phyloP scores from a whole-genome alignment of 129 eudicot genomes.

The Centella asiatica region DNA sequence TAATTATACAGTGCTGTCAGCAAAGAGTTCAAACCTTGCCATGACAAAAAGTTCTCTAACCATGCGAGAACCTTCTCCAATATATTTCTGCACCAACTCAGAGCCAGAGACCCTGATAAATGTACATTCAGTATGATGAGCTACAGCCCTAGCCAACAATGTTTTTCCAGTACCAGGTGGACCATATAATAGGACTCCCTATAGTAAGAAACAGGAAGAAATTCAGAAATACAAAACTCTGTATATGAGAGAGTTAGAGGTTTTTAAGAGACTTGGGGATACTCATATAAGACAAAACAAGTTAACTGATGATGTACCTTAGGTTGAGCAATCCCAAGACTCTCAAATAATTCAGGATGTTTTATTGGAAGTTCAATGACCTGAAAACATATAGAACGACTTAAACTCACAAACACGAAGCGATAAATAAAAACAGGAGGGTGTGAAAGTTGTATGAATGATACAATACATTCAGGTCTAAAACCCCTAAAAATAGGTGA shows the following conservation, averaged over 20 bases:
- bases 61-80: constrained; percentile 12
- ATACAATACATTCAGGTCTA: background rate
- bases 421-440: too few relatives aligned
- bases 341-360: constrained; percentile 6
- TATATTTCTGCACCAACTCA: constrained; percentile 7
- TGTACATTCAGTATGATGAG: constrained; percentile 12
- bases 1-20: too few relatives aligned
- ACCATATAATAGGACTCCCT: constrained; percentile 5
- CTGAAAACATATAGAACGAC: background rate
- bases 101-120: constrained; percentile 11
- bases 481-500: background rate
- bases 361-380: constrained; percentile 7
- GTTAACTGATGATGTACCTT: background rate
- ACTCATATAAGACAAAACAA: too few relatives aligned
- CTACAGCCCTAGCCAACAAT: constrained; percentile 8
- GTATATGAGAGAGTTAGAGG: background rate
- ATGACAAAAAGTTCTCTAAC: constrained; percentile 10
- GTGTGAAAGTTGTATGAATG: too few relatives aligned
- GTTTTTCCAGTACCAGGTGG: constrained; percentile 13
- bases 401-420: too few relatives aligned
- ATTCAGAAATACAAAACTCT: background rate
- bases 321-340: constrained; percentile 10
- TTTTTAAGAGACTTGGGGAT: background rate
- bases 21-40: too few relatives aligned
- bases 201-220: background rate